phyloP scores from a whole-genome alignment of 2,329 filamentous ascomycete species.

The Didymella exigua region DNA sequence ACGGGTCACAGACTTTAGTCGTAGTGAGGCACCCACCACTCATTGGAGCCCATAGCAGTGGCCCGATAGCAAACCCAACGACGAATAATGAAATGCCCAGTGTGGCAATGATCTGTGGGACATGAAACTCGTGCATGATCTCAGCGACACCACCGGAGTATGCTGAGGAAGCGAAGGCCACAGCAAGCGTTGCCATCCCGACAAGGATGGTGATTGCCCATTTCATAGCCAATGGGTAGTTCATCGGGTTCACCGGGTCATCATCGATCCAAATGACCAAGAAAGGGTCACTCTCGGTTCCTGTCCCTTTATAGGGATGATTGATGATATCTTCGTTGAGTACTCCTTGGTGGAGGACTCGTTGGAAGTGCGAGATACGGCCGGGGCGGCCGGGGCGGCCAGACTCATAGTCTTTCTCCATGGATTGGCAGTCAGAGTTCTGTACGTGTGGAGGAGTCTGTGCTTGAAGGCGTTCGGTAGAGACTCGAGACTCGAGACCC shows the following conservation, averaged over 20 bases:
- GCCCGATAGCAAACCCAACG: slow-evolving; percentile 66
- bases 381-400: slow-evolving; percentile 4
- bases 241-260: slow-evolving; percentile 71
- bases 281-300: slow-evolving; percentile 71
- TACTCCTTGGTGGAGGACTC: slow-evolving; percentile 64
- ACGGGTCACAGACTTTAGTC: neutral
- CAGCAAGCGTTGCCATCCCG: slow-evolving; percentile 69
- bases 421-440: neutral
- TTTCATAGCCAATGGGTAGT: slow-evolving; percentile 62
- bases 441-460: neutral
- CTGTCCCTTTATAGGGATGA: slow-evolving; percentile 53
- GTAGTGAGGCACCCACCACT: slow-evolving; percentile 10
- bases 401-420: slow-evolving; percentile 12
- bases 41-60: slow-evolving; percentile 67
- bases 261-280: slow-evolving; percentile 70
- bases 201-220: slow-evolving; percentile 69
- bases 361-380: slow-evolving; percentile 28
- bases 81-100: slow-evolving; percentile 70
- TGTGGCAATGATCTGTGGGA: slow-evolving; percentile 60
- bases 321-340: slow-evolving; percentile 63
- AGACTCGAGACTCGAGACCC: no score
- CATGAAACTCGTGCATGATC: slow-evolving; percentile 61
- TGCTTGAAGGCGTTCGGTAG: neutral
- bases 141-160: slow-evolving; percentile 64
- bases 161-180: slow-evolving; percentile 72